phyloP scores from a whole-genome alignment of 129 eudicot genomes.

The Calendula officinalis region DNA sequence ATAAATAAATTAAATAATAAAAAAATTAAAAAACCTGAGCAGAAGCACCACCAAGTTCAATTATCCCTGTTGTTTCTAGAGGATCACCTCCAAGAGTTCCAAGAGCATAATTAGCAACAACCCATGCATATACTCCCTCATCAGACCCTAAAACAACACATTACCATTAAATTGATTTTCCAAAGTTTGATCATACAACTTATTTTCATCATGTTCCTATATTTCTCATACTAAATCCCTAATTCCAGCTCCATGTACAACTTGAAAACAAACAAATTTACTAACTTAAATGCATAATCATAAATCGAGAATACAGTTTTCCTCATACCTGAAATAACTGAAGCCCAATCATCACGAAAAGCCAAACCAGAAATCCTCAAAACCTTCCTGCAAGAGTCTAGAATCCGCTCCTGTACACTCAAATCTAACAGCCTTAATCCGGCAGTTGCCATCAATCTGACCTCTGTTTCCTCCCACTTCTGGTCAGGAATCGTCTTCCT shows the following conservation, averaged over 20 bases:
- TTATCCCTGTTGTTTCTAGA: constrained; percentile 81
- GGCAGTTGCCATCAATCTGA: constrained; percentile 85
- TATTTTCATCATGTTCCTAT: no score
- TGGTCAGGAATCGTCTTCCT: constrained; percentile 63
- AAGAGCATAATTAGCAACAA: constrained; percentile 97
- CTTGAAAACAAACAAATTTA: background rate
- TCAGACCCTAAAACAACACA: constrained; percentile 62
- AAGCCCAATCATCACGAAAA: constrained; percentile 78
- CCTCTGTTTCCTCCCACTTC: constrained; percentile 59
- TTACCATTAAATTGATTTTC: background rate
- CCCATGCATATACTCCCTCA: constrained; percentile 98
- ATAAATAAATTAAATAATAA: background rate
- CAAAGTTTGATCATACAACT: background rate
- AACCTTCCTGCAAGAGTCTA: constrained; percentile 65
- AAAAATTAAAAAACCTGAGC: constrained; percentile 66
- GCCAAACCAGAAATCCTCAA: constrained; percentile 64
- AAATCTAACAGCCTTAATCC: constrained; percentile 80
- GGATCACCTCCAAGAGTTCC: constrained; percentile 93
- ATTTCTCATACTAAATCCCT: no score
- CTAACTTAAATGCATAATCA: background rate
- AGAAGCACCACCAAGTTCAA: constrained; percentile 99
- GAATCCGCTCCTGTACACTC: constrained; percentile 53
- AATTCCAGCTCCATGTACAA: no score
- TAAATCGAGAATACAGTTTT: background rate
- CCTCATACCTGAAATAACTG: constrained; percentile 71